These are phyloP conservation scores for Chalaropsis thielavioides DNA, from an alignment of 2,329 filamentous ascomycete species.

Conservation along the genomic window DNA sequence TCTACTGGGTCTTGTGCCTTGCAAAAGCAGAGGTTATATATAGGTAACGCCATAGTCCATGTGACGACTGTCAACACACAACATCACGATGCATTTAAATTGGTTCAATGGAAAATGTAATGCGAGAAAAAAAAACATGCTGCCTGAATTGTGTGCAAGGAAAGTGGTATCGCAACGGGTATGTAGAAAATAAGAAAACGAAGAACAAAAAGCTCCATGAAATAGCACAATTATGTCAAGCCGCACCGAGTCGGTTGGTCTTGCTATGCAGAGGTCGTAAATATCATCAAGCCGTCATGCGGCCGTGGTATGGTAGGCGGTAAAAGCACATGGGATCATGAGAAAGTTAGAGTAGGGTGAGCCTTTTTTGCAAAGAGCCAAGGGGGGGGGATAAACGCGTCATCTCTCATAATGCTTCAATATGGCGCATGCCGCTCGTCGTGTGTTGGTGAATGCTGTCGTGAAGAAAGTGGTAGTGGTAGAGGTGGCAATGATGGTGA, in stretches of 20 bases:
- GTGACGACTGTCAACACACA: too few species aligned
- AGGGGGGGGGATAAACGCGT: not conserved
- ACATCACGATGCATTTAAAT: not conserved
- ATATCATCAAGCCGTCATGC: not conserved
- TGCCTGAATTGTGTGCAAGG: not conserved
- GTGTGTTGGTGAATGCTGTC: not conserved
- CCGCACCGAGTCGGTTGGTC: not conserved
- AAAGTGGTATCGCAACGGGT: not conserved
- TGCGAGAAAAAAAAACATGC: not conserved
- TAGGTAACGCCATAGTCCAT: too few species aligned
- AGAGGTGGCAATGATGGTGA: not conserved
- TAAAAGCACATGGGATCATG: not conserved
- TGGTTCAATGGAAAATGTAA: not conserved
- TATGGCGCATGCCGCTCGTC: not conserved
- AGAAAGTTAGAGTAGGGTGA: not conserved
- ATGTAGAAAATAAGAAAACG: not conserved
- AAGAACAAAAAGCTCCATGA: not conserved
- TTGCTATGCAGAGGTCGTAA: conserved; percentile 3
- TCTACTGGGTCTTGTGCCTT: too few species aligned
- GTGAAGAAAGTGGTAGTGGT: not conserved
- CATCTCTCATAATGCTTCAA: not conserved
- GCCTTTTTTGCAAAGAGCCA: not conserved
- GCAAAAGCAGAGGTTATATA: too few species aligned
- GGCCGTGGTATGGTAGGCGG: not conserved
- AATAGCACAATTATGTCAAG: not conserved